Evolutionary conservation across 805 yeast genomes (phyloP).

Genomic region (Yamadazyma olivae): DNA sequence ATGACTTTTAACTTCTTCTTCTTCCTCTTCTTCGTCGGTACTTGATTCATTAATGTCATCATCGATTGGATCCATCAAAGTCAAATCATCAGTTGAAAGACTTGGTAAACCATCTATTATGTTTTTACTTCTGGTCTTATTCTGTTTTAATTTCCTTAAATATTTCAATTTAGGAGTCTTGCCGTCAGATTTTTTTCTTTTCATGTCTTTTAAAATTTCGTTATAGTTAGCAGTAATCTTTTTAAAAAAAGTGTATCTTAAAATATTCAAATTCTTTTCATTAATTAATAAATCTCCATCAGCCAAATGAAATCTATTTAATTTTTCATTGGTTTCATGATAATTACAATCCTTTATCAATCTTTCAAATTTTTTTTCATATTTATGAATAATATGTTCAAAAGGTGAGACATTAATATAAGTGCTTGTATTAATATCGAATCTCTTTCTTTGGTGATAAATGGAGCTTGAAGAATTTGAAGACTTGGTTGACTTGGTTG

Average conservation of each 20-base stretch:
- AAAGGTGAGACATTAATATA: constrained; percentile 4
- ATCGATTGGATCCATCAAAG: constrained; percentile 1
- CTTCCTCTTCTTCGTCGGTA: background rate
- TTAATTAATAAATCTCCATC: constrained; percentile 9
- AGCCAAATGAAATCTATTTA: constrained; percentile 7
- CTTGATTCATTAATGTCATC: constrained; percentile 1
- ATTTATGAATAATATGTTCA: constrained; percentile 6
- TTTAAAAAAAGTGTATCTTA: constrained; percentile 13
- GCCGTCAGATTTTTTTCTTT: constrained; percentile 3
- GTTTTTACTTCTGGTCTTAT: constrained; percentile 5
- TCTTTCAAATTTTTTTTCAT: constrained; percentile 4
- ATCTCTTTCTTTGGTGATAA: constrained; percentile 2
- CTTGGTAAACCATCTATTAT: constrained; percentile 9
- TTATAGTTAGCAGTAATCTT: constrained; percentile 8
- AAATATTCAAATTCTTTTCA: constrained; percentile 10
- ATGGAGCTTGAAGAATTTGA: constrained; percentile 9
- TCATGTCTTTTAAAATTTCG: constrained; percentile 7
- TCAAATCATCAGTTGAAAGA: constrained; percentile 5
- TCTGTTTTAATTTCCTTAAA: constrained; percentile 8
- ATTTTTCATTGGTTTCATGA: constrained; percentile 9
- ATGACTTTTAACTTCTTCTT: background rate
- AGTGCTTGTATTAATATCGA: constrained; percentile 9
- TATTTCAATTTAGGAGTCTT: constrained; percentile 11
- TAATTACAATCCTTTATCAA: constrained; percentile 8
- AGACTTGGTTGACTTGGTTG: constrained; percentile 9